Evolutionary conservation across 2,329 filamentous ascomycete species (phyloP).

Genomic region (Cercospora sojina): DNA sequence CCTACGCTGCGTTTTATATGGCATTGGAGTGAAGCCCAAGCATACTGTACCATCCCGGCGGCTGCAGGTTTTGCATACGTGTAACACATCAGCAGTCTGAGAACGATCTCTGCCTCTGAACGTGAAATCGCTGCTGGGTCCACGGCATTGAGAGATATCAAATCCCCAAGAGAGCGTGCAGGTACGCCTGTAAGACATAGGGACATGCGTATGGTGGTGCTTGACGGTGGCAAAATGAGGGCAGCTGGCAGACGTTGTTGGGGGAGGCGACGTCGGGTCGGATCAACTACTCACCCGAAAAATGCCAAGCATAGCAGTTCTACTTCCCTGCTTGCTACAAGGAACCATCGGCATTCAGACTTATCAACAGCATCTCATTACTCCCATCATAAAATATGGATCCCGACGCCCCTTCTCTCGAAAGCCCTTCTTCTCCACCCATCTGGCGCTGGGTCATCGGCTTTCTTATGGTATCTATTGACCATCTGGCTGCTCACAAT

Average conservation of each 20-base stretch:
- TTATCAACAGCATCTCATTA: neutral
- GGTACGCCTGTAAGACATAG: neutral
- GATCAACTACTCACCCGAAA: neutral
- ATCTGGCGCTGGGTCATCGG: conserved; percentile 80
- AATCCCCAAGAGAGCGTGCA: neutral
- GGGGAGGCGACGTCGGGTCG: neutral
- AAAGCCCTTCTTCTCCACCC: conserved; percentile 36
- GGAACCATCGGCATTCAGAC: neutral
- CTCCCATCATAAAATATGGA: conserved; percentile 30
- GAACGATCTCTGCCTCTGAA: neutral
- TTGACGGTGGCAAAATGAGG: too few relatives aligned
- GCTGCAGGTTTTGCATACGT: neutral
- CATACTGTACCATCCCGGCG: neutral
- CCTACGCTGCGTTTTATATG: neutral
- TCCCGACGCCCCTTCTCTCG: conserved; percentile 27
- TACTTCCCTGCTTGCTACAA: neutral
- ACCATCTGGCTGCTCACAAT: too few relatives aligned
- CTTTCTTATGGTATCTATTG: conserved; percentile 68
- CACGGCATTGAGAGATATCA: neutral
- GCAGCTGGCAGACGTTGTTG: neutral
- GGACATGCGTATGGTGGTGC: neutral
- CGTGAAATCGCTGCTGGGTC: too few relatives aligned
- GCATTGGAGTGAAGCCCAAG: neutral
- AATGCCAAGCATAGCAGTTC: neutral
- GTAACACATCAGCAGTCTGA: neutral